These are phyloP conservation scores for Colletotrichum aenigma DNA, from an alignment of 2,329 filamentous ascomycete genomes.

Conservation along the genomic window DNA sequence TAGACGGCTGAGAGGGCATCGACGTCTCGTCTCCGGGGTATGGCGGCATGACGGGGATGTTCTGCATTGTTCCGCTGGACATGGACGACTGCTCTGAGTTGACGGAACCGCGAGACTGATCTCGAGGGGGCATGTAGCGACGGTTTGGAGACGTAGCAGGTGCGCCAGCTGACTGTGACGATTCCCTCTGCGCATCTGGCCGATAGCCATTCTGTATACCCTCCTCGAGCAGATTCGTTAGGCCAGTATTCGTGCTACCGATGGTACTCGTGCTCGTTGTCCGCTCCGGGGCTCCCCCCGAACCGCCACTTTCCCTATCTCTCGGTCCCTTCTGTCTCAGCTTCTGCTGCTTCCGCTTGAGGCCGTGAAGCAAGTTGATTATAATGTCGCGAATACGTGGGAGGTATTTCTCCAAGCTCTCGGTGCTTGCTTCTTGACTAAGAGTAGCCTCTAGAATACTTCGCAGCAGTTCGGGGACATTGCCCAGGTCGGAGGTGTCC, in stretches of 20 bases:
- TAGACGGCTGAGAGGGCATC: slow-evolving; percentile 30
- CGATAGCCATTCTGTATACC: slow-evolving; percentile 59
- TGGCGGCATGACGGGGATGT: slow-evolving; percentile 74
- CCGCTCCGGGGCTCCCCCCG: slow-evolving; percentile 44
- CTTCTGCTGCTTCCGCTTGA: slow-evolving; percentile 97
- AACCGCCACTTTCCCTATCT: slow-evolving; percentile 55
- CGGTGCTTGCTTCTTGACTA: slow-evolving; percentile 92
- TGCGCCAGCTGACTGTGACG: slow-evolving; percentile 14
- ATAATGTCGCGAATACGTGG: slow-evolving; percentile 97
- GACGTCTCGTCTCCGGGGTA: slow-evolving; percentile 66
- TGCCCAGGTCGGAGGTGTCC: slow-evolving; percentile 90
- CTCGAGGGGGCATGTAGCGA: slow-evolving; percentile 49
- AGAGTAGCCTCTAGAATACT: slow-evolving; percentile 94
- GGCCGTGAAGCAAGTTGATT: slow-evolving; percentile 92
- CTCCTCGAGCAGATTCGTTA: slow-evolving; percentile 65
- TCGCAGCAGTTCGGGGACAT: slow-evolving; percentile 89
- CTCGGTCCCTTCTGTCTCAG: slow-evolving; percentile 68
- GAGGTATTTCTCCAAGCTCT: slow-evolving; percentile 92
- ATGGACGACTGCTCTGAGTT: slow-evolving; percentile 68
- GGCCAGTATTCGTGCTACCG: slow-evolving; percentile 60
- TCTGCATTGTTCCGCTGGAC: slow-evolving; percentile 79
- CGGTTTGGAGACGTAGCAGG: slow-evolving; percentile 49
- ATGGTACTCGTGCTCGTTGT: slow-evolving; percentile 64
- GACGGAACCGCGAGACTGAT: slow-evolving; percentile 55
- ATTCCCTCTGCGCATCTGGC: slow-evolving; percentile 31